These are phyloP conservation scores for Leccinum subfulvum DNA, from an alignment of 1,284 basidiomycete genomes.

Conservation along the genomic window DNA sequence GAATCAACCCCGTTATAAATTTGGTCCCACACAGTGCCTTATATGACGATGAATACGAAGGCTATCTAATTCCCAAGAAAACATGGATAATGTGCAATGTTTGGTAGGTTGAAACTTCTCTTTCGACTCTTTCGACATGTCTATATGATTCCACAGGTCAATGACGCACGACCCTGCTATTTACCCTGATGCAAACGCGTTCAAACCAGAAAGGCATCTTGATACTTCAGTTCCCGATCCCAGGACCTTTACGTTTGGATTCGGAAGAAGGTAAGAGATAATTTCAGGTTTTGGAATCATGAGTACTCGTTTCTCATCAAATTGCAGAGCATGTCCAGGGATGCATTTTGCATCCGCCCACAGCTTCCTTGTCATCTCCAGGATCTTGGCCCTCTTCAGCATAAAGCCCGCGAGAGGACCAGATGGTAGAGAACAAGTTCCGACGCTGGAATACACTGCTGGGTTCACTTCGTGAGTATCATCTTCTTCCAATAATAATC, in stretches of 20 bases:
- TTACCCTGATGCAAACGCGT: slow-evolving; percentile 13
- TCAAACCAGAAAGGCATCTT: slow-evolving; percentile 19
- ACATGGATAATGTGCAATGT: slow-evolving; percentile 13
- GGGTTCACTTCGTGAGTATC: slow-evolving; percentile 13
- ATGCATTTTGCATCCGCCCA: slow-evolving; percentile 37
- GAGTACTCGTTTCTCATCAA: neutral
- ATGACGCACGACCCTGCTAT: slow-evolving; percentile 15
- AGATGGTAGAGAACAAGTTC: slow-evolving; percentile 30
- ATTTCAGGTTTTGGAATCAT: neutral
- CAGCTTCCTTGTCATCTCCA: slow-evolving; percentile 42
- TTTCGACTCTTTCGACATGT: neutral
- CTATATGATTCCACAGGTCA: slow-evolving; percentile 5
- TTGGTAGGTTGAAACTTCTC: slow-evolving; percentile 1
- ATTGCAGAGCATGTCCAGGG: slow-evolving; percentile 34
- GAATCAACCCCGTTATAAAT: slow-evolving; percentile 16
- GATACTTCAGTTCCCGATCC: slow-evolving; percentile 9
- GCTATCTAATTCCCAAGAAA: slow-evolving; percentile 10
- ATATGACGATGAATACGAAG: slow-evolving; percentile 20
- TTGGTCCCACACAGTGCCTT: slow-evolving; percentile 14
- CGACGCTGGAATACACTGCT: slow-evolving; percentile 9
- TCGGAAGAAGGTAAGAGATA: slow-evolving; percentile 33
- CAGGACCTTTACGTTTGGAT: slow-evolving; percentile 35
- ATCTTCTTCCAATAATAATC: neutral
- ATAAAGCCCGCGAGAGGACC: slow-evolving; percentile 29
- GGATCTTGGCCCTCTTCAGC: slow-evolving; percentile 39